phyloP scores from a whole-genome alignment of 176 grass and related monocot genomes.

The Panicum miliaceum region DNA sequence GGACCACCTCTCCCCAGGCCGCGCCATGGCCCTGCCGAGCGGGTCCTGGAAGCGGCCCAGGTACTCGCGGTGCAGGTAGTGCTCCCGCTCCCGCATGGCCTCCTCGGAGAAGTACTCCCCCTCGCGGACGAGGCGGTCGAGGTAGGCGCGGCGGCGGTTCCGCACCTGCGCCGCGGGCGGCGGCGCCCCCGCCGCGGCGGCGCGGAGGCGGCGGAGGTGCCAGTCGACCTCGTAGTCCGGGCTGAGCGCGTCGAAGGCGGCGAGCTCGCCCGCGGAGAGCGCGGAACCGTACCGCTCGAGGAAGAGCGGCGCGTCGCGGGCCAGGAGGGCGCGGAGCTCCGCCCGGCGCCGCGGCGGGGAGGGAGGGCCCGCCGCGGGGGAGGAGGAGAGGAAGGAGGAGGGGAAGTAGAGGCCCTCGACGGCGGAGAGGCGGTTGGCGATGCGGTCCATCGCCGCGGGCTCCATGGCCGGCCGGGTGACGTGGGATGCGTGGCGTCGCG shows the following conservation, averaged over 20 bases:
- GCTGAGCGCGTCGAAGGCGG: conserved; percentile 66
- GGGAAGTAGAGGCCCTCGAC: conserved; percentile 87
- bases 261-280: conserved; percentile 55
- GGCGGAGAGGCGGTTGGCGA: conserved; percentile 73
- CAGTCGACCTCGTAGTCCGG: conserved; percentile 82
- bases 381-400: conserved; percentile 55
- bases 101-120: conserved; percentile 97
- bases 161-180: conserved; percentile 54
- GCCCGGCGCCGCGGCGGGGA: conserved; percentile 47
- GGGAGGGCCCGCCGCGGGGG: conserved; percentile 43
- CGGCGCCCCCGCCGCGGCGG: neutral
- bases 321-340: conserved; percentile 67
- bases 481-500: neutral
- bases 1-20: conserved; percentile 82
- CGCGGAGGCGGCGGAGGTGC: conserved; percentile 72
- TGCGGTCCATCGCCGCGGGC: conserved; percentile 66
- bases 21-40: conserved; percentile 57
- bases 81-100: conserved; percentile 89
- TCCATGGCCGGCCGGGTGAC: conserved; percentile 52
- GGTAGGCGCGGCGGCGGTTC: conserved; percentile 80
- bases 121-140: conserved; percentile 58
- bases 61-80: conserved; percentile 87
- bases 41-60: conserved; percentile 85
- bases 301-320: conserved; percentile 85
- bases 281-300: conserved; percentile 81